These are phyloP conservation scores for Pythium graminicola DNA, from an alignment of 352 stramenopile species.

Conservation along the genomic window DNA sequence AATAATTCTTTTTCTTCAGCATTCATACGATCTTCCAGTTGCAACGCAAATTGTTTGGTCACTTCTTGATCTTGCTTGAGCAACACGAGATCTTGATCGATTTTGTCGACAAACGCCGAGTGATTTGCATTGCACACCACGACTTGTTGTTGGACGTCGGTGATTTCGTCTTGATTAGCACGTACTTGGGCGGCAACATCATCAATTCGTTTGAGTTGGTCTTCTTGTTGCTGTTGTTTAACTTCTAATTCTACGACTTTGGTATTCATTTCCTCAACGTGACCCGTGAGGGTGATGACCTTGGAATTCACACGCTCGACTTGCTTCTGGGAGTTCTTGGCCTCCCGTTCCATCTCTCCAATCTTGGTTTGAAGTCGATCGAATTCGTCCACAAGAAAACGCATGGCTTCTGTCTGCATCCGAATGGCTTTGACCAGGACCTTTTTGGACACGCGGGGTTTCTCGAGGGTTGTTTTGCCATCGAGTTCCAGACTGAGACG, in stretches of 20 bases:
- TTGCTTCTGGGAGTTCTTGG: slow-evolving; percentile 68
- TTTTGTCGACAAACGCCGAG: slow-evolving; percentile 45
- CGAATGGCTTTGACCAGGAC: slow-evolving; percentile 74
- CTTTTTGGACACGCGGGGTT: slow-evolving; percentile 77
- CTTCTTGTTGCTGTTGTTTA: slow-evolving; percentile 45
- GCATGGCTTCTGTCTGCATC: slow-evolving; percentile 81
- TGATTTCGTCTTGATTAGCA: slow-evolving; percentile 47
- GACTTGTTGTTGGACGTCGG: slow-evolving; percentile 36
- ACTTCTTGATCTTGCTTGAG: slow-evolving; percentile 64
- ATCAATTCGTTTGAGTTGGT: slow-evolving; percentile 72
- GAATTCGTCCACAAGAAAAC: slow-evolving; percentile 78
- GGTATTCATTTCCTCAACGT: slow-evolving; percentile 59
- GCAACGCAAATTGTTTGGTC: slow-evolving; percentile 76
- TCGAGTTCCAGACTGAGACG: slow-evolving; percentile 72
- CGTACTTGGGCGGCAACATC: slow-evolving; percentile 45
- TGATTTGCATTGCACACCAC: slow-evolving; percentile 37
- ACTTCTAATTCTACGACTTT: slow-evolving; percentile 64
- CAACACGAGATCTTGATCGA: slow-evolving; percentile 37
- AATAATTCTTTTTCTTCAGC: slow-evolving; percentile 78
- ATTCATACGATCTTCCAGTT: slow-evolving; percentile 80
- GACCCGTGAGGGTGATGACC: slow-evolving; percentile 62
- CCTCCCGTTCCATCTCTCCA: slow-evolving; percentile 67
- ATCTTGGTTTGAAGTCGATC: slow-evolving; percentile 74
- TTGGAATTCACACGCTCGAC: slow-evolving; percentile 75
- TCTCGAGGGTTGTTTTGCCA: slow-evolving; percentile 70